Evolutionary conservation across 31 red algal genomes (phyloP).

Genomic region (Porphyra umbilicalis): DNA sequence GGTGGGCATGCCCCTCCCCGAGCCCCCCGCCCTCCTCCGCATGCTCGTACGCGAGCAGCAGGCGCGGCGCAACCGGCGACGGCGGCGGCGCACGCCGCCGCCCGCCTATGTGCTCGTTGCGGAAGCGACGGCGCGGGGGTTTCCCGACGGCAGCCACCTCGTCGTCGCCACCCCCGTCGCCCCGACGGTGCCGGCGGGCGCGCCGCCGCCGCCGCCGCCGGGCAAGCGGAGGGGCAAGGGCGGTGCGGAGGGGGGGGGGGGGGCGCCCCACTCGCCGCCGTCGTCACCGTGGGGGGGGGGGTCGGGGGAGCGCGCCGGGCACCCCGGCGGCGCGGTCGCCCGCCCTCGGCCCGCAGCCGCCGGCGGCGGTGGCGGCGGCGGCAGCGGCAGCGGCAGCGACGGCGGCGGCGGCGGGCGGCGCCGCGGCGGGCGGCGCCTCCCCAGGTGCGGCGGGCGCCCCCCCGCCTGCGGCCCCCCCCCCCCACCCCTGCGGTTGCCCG

Average conservation of each 20-base stretch:
- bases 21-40: neutral
- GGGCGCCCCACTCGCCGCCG: too few species aligned
- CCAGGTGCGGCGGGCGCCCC: too few species aligned
- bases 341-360: neutral
- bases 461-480: too few species aligned
- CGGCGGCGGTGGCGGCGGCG: neutral
- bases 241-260: too few species aligned
- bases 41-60: neutral
- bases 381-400: neutral
- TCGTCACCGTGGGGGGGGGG: too few species aligned
- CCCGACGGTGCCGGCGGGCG: neutral
- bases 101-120: neutral
- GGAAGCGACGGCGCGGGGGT: neutral
- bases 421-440: too few species aligned
- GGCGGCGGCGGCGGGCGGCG: neutral
- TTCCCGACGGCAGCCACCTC: neutral
- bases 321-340: neutral
- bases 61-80: neutral
- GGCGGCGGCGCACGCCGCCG: neutral
- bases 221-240: neutral
- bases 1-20: neutral
- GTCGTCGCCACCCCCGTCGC: neutral
- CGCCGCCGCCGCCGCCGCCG: neutral
- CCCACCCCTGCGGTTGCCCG: neutral
- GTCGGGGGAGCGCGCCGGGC: too few species aligned